Conservation (phyloP, 345 rosid genomes). For the Arabidopsis thaliana region TAIR10.1 NC_003075.7:16902501-16903000, state of each 20-base stretch:
- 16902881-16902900: constrained; percentile 66
- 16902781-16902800: constrained; percentile 95
- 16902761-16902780: constrained; percentile 94
- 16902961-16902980: constrained; percentile 51
- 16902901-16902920: constrained; percentile 63
- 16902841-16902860: not conserved
- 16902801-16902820: constrained; percentile 70
- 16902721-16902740: constrained; percentile 58
- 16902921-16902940: constrained; percentile 62
- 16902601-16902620: constrained; percentile 65
- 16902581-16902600: constrained; percentile 74
- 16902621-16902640: constrained; percentile 67
- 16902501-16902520: constrained; percentile 80
- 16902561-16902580: constrained; percentile 76
- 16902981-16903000: constrained; percentile 64
- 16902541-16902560: constrained; percentile 70
- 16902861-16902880: not conserved
- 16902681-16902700: not conserved
- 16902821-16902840: not conserved
- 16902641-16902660: not conserved
- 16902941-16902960: constrained; percentile 60
- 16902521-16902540: constrained; percentile 51
- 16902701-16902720: constrained; percentile 50
- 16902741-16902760: constrained; percentile 71
- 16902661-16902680: not conserved